Conservation (phyloP, 352 stramenopile species). For the Plasmopara halstedii region DNA sequence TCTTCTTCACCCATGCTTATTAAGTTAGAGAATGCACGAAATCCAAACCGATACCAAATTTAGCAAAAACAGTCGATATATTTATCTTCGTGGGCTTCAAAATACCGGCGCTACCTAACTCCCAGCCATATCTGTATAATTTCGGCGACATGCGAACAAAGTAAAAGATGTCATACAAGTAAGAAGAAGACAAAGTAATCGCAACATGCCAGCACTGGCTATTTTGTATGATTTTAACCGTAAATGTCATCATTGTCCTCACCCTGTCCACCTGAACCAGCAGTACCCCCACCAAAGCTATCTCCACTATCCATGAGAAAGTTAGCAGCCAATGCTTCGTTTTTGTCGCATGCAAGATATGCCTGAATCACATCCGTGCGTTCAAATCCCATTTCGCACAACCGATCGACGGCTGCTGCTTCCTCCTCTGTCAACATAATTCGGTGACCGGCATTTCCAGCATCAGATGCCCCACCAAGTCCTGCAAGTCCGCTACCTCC, state of each 20-base stretch:
- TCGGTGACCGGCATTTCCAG: slow-evolving; percentile 32
- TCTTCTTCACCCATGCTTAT: slow-evolving; percentile 48
- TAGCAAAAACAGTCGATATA: too few relatives aligned
- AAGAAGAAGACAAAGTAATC: background rate
- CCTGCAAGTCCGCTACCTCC: slow-evolving; percentile 33
- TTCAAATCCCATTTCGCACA: slow-evolving; percentile 86
- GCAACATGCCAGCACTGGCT: slow-evolving; percentile 6
- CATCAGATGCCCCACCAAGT: slow-evolving; percentile 31
- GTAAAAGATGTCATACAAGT: too few relatives aligned
- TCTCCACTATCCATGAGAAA: slow-evolving; percentile 95
- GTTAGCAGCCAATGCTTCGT: slow-evolving; percentile 97
- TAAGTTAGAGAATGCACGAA: background rate
- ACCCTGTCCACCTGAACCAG: slow-evolving; percentile 34
- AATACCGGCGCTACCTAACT: too few relatives aligned
- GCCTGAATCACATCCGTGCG: slow-evolving; percentile 92
- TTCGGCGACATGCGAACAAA: too few relatives aligned
- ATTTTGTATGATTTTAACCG: slow-evolving; percentile 57
- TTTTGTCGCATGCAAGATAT: slow-evolving; percentile 99
- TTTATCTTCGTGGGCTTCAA: too few relatives aligned
- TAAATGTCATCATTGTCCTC: slow-evolving; percentile 87
- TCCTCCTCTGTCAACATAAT: slow-evolving; percentile 81
- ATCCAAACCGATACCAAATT: slow-evolving; percentile 20
- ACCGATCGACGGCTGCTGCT: slow-evolving; percentile 59
- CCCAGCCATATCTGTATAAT: too few relatives aligned
- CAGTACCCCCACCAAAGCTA: slow-evolving; percentile 39